Evolutionary conservation across 805 yeast species (phyloP).

Genomic region (Monosporozyma aerobia): DNA sequence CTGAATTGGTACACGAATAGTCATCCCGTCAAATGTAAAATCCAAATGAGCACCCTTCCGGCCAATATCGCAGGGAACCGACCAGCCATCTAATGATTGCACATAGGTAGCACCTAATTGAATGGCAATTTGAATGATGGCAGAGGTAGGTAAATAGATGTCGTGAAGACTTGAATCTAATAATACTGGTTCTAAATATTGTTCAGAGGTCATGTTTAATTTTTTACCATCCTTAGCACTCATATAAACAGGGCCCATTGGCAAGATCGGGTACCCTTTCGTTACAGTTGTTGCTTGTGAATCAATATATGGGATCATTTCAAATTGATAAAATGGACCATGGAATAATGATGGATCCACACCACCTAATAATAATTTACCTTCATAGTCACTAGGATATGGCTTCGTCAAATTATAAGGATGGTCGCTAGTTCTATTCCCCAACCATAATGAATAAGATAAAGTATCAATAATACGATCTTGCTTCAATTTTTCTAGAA

Average conservation of each 20-base stretch:
- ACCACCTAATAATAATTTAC: constrained; percentile 47
- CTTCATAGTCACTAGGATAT: constrained; percentile 8
- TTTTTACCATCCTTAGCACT: constrained; percentile 34
- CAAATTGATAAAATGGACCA: constrained; percentile 42
- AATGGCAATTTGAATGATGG: constrained; percentile 53
- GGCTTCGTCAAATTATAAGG: constrained; percentile 4
- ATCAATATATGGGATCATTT: constrained; percentile 38
- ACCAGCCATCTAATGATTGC: constrained; percentile 41
- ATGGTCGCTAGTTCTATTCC: constrained; percentile 12
- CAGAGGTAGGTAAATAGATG: constrained; percentile 45
- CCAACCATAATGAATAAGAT: constrained; percentile 39
- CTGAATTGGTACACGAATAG: constrained; percentile 41
- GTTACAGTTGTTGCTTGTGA: constrained; percentile 13
- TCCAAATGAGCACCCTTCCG: constrained; percentile 41
- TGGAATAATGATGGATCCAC: constrained; percentile 39
- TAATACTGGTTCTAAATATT: constrained; percentile 42
- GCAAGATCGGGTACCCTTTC: constrained; percentile 37
- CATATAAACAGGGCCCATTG: constrained; percentile 38
- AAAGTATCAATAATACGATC: constrained; percentile 29
- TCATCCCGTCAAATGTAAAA: constrained; percentile 44
- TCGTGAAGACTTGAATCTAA: constrained; percentile 47
- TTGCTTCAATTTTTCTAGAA: constrained; percentile 30
- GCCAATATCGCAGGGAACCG: constrained; percentile 50
- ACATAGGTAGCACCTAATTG: constrained; percentile 61
- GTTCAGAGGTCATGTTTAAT: constrained; percentile 29